Evolutionary conservation across 768 basidiomycete genomes (phyloP).

Genomic region (Agrocybe pediades): DNA sequence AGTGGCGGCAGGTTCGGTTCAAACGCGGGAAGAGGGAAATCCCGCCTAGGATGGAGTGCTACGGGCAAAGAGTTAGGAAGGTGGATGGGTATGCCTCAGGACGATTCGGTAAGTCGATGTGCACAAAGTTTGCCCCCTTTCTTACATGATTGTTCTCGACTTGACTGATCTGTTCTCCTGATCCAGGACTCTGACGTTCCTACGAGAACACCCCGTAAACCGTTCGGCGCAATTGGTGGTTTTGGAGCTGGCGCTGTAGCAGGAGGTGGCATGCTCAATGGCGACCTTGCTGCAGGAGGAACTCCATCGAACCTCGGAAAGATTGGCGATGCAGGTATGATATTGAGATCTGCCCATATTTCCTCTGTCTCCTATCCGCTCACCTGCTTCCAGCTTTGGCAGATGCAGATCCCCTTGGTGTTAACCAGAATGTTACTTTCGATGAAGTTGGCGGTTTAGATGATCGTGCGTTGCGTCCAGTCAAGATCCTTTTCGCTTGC

Average conservation of each 20-base stretch:
- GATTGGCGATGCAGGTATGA: slow-evolving; percentile 73
- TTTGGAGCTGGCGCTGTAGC: slow-evolving; percentile 56
- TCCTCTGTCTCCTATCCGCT: slow-evolving; percentile 16
- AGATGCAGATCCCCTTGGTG: slow-evolving; percentile 94
- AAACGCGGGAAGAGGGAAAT: slow-evolving; percentile 34
- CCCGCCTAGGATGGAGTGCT: slow-evolving; percentile 75
- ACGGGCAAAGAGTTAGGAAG: slow-evolving; percentile 74
- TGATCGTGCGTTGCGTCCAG: slow-evolving; percentile 62
- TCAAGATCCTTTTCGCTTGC: neutral
- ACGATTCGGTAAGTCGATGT: slow-evolving; percentile 64
- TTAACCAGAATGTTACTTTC: slow-evolving; percentile 92
- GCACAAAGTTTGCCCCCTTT: neutral
- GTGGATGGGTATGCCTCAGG: slow-evolving; percentile 74
- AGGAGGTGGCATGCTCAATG: slow-evolving; percentile 56
- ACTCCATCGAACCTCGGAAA: slow-evolving; percentile 88
- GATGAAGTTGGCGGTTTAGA: slow-evolving; percentile 97
- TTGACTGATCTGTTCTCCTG: neutral
- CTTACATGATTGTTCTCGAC: neutral
- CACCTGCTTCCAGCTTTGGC: slow-evolving; percentile 63
- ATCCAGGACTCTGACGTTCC: slow-evolving; percentile 71
- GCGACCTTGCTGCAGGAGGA: slow-evolving; percentile 70
- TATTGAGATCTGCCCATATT: slow-evolving; percentile 7
- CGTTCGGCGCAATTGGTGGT: slow-evolving; percentile 53
- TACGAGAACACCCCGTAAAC: slow-evolving; percentile 70
- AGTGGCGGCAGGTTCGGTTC: slow-evolving; percentile 33